Base-by-base conservation (phyloP, 176 grass and related monocot species). In the Rhynchospora tenuis region DNA sequence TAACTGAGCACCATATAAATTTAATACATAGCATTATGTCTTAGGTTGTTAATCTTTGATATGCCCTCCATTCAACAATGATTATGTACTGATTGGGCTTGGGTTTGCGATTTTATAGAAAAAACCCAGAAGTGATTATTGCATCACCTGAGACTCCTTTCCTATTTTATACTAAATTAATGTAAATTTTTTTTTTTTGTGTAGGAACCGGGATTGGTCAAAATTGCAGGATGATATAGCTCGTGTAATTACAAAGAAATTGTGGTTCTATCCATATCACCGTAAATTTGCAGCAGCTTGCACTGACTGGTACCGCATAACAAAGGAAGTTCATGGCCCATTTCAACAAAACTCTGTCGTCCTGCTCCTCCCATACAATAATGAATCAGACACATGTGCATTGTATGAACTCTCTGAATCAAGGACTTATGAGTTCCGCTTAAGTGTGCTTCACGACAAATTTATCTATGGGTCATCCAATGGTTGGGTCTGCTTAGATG, bases 331-430 rank as follows among this genome's bases (percentile, higher is more conserved):
- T 12, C 70, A 74, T 22, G 70, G 70, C 46, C 15, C 70, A 47
- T 74, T 74, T 74, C 70, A 74, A 74, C 33, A 74, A 10, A 45
- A 20, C 9, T 42, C 19, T 45, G 5, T 46, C 2, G n/a, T 74
- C 38, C 70, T 74, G 42, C 70, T 73, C 0, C 68, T 74, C 70
- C 70, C 70, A 19, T 74, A 15, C 70, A 74, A 74, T 46, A 47
- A 74, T 20, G 43, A 74, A 47, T 47, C 70, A 4, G 16, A 50
- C 42, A 74, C 16, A 6, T 74, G 70, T 38, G 9, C 70, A 3
- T 22, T 74, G 38, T 74, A 74, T 45, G 26, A 50, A 2, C 19
- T 74, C 16, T 74, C 46, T 74, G 12, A 74, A 10, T 74, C 31
- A 46, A 46, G 50, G 9, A 74, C 9, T 19, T 20, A 8, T 14